Evolutionary conservation across 306 rosid genomes (phyloP).

Genomic region (Castanea sativa): DNA sequence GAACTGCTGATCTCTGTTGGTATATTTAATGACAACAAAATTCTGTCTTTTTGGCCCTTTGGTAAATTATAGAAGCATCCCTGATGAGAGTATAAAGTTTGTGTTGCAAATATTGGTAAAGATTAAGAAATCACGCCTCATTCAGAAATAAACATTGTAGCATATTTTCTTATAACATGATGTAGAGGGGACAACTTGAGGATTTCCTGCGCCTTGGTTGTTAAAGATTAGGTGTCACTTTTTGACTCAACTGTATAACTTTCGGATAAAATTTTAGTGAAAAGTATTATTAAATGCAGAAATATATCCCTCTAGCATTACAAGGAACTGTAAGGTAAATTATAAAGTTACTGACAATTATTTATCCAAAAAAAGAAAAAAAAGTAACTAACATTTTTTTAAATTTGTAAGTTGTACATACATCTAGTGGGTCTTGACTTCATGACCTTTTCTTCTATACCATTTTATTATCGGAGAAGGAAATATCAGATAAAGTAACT

Average conservation of each 20-base stretch:
- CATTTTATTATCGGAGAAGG: too few species aligned
- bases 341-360: not conserved
- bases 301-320: not conserved
- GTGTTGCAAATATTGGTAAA: not conserved
- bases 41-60: not conserved
- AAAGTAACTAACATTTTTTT: too few species aligned
- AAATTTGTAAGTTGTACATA: too few species aligned
- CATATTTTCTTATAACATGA: not conserved
- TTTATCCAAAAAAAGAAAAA: too few species aligned
- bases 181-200: not conserved
- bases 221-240: too few species aligned
- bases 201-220: not conserved
- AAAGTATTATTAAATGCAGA: not conserved
- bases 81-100: not conserved
- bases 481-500: not conserved
- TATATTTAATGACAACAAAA: constrained; percentile 5
- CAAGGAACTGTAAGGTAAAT: not conserved
- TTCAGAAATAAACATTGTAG: not conserved
- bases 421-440: too few species aligned
- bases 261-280: not conserved
- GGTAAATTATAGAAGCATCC: not conserved
- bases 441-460: too few species aligned
- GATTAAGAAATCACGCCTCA: not conserved
- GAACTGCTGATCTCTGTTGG: constrained; percentile 14
- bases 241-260: too few species aligned